Conservation (phyloP, 108 stramenopile genomes). For the Discostella stelligeroides region DNA sequence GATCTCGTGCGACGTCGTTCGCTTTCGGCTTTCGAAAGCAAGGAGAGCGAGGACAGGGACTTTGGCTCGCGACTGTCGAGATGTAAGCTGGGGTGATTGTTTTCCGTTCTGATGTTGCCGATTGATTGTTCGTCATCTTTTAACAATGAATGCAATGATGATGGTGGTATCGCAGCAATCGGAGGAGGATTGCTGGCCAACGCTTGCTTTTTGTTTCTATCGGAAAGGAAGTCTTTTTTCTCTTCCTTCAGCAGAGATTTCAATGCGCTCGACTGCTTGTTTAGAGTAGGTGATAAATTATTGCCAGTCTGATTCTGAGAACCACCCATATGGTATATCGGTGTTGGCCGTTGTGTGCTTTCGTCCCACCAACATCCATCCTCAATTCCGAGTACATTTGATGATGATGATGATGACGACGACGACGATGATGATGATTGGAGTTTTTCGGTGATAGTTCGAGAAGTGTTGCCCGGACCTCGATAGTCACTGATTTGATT, state of each 20-base stretch:
- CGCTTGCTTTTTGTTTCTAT: neutral
- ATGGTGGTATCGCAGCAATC: conserved; percentile 4
- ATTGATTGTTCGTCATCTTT: neutral
- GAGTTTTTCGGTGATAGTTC: conserved; percentile 8
- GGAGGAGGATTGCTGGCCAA: neutral
- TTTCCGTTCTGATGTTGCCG: neutral
- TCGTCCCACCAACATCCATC: conserved; percentile 7
- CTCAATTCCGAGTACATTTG: neutral
- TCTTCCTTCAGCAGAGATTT: conserved; percentile 8
- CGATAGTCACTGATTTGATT: too few relatives aligned
- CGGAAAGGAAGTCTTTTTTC: neutral
- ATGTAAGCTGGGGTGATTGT: neutral
- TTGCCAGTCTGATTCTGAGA: too few relatives aligned
- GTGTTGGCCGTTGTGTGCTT: conserved; percentile 8
- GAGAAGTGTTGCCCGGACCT: neutral
- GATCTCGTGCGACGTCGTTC: too few relatives aligned
- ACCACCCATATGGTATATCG: neutral
- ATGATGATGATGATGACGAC: neutral
- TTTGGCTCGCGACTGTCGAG: neutral
- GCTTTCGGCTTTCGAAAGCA: neutral
- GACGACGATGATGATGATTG: neutral
- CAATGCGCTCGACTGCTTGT: neutral
- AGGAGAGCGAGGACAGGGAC: neutral
- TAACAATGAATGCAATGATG: conserved; percentile 6
- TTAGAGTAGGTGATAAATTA: neutral